Evolutionary conservation across 1,139 yeast species (phyloP).

Genomic region (Komagataea norvegica): DNA sequence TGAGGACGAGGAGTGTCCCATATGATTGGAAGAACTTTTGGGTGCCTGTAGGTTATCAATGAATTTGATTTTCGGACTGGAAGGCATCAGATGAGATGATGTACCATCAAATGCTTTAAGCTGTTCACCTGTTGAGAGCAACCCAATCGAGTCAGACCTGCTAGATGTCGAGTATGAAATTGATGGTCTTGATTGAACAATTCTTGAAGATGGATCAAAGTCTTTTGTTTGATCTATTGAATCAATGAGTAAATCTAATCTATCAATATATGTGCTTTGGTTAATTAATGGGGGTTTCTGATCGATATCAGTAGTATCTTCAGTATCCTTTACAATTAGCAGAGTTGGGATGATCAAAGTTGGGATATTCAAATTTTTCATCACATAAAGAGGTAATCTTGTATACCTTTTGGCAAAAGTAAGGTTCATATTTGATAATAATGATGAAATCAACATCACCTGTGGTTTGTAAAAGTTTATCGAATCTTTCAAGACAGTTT

Average conservation of each 20-base stretch:
- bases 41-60: conserved; percentile 18
- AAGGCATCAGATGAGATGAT: conserved; percentile 1
- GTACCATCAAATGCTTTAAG: no score
- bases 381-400: conserved; percentile 32
- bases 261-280: not conserved
- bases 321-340: conserved; percentile 18
- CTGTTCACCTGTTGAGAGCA: no score
- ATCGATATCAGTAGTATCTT: not conserved
- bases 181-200: conserved; percentile 1
- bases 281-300: not conserved
- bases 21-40: conserved; percentile 1
- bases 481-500: conserved; percentile 46
- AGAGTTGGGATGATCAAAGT: conserved; percentile 32
- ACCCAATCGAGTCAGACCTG: not conserved
- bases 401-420: conserved; percentile 29
- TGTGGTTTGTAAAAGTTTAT: conserved; percentile 53
- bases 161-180: not conserved
- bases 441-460: conserved; percentile 39
- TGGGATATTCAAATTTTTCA: conserved; percentile 32
- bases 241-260: conserved; percentile 8
- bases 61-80: conserved; percentile 20
- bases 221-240: conserved; percentile 8
- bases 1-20: conserved; percentile 5
- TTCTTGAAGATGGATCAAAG: conserved; percentile 2
- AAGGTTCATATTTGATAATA: conserved; percentile 31